Percentiles rank a stretch among this genome's conserved stretches.
phyloP scores from a whole-genome alignment of 2,329 filamentous ascomycete species.

The Hymenoscyphus linearis region DNA sequence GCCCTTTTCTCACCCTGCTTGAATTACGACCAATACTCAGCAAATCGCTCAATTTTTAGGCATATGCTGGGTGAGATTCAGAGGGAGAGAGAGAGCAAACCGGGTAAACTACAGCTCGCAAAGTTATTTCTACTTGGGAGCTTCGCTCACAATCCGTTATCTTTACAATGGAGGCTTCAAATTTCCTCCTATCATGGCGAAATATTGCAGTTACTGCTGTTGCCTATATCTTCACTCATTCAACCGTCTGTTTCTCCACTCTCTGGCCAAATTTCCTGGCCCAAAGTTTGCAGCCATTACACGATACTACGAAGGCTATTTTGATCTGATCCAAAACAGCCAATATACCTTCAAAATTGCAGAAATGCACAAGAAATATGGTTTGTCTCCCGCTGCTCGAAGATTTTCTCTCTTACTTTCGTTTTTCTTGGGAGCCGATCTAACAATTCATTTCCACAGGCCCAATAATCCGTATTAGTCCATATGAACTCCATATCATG shows the following conservation, averaged over 20 bases:
- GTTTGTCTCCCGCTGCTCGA: neutral
- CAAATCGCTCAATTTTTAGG: no score
- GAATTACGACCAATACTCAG: no score
- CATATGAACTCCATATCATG: slow-evolving; percentile 28
- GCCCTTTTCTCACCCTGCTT: no score
- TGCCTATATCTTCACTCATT: neutral
- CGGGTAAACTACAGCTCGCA: no score
- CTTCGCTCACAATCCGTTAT: neutral
- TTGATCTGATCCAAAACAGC: slow-evolving; percentile 9
- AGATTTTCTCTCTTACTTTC: neutral
- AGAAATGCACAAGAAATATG: slow-evolving; percentile 19
- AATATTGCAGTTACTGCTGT: neutral
- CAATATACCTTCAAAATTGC: slow-evolving; percentile 12
- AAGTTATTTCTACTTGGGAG: no score
- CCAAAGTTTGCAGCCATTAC: slow-evolving; percentile 17
- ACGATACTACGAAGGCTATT: slow-evolving; percentile 11
- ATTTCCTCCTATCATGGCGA: neutral
- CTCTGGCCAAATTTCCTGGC: slow-evolving; percentile 15
- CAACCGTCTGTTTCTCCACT: neutral
- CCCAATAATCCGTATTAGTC: slow-evolving; percentile 29
- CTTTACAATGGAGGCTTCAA: neutral
- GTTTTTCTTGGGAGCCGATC: neutral
- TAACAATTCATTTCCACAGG: slow-evolving; percentile 9
- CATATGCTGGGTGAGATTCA: no score
- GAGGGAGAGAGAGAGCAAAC: no score